Conservation (phyloP, 2,329 filamentous ascomycete species). For the Gaeumannomyces sp. region DNA sequence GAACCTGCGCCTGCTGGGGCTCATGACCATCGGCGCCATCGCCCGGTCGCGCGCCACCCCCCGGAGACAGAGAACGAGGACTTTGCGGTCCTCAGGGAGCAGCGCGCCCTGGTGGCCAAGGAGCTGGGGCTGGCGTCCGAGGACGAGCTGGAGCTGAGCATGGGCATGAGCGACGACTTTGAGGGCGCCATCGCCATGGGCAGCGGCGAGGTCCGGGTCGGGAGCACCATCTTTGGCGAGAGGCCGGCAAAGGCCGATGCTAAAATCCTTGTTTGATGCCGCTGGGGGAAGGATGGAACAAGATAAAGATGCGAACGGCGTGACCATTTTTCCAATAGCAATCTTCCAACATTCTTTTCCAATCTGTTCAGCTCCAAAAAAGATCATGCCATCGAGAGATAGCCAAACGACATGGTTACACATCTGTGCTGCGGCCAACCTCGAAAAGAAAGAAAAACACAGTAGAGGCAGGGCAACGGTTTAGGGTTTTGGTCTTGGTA, state of each 20-base stretch:
- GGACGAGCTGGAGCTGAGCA: constrained; percentile 76
- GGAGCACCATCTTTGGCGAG: constrained; percentile 88
- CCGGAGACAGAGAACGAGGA: constrained; percentile 85
- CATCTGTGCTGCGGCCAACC: no score
- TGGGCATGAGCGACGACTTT: constrained; percentile 98
- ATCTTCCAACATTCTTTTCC: background rate
- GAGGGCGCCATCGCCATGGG: constrained; percentile 80
- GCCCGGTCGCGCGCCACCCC: constrained; percentile 68
- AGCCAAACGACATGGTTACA: no score
- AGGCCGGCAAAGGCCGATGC: constrained; percentile 75
- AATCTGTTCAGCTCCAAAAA: no score
- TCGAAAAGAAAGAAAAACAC: no score
- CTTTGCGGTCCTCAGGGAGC: constrained; percentile 63
- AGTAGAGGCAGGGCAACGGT: no score
- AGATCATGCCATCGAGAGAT: no score
- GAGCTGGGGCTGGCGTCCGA: constrained; percentile 48
- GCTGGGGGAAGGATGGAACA: no score
- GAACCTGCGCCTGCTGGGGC: constrained; percentile 65
- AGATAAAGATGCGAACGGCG: no score
- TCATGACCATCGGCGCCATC: constrained; percentile 98
- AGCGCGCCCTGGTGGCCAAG: constrained; percentile 62
- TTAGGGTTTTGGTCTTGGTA: no score
- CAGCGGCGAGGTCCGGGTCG: constrained; percentile 83
- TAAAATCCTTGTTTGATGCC: constrained; percentile 48
- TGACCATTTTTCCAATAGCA: background rate